Conservation (phyloP, 768 basidiomycete species). For the Daedaleopsis nitida region DNA sequence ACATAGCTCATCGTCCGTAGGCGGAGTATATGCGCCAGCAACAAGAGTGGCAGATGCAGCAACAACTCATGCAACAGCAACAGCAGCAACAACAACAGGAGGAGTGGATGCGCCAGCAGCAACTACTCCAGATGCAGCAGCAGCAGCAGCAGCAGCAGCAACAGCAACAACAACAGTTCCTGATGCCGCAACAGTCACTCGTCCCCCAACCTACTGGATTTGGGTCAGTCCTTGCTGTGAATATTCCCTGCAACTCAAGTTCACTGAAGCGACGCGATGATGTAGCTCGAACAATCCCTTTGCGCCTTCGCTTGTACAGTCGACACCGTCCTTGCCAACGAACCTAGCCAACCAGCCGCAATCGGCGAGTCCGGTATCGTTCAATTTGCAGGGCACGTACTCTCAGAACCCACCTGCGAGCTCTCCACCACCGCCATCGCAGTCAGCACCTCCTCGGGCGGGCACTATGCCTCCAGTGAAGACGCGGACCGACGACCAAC, state of each 20-base stretch:
- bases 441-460: slow-evolving; percentile 37
- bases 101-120: slow-evolving; percentile 65
- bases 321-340: slow-evolving; percentile 34
- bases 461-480: slow-evolving; percentile 18
- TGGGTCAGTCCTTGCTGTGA: slow-evolving; percentile 47
- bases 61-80: slow-evolving; percentile 47
- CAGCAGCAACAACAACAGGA: slow-evolving; percentile 47
- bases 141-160: slow-evolving; percentile 56
- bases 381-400: slow-evolving; percentile 74
- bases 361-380: slow-evolving; percentile 46
- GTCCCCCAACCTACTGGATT: slow-evolving; percentile 73
- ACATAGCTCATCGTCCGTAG: slow-evolving; percentile 22
- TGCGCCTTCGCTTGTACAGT: slow-evolving; percentile 47
- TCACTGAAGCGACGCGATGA: slow-evolving; percentile 8
- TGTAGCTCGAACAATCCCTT: slow-evolving; percentile 95
- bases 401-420: slow-evolving; percentile 44
- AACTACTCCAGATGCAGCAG: slow-evolving; percentile 51
- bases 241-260: not conserved
- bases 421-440: slow-evolving; percentile 43
- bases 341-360: slow-evolving; percentile 36
- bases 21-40: slow-evolving; percentile 50
- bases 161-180: slow-evolving; percentile 49
- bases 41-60: slow-evolving; percentile 66
- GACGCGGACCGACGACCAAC: slow-evolving; percentile 64
- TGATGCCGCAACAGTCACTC: slow-evolving; percentile 46